Base-by-base conservation (phyloP, 371 early-diverging fungal genomes). In the Mucor irregularis region DNA sequence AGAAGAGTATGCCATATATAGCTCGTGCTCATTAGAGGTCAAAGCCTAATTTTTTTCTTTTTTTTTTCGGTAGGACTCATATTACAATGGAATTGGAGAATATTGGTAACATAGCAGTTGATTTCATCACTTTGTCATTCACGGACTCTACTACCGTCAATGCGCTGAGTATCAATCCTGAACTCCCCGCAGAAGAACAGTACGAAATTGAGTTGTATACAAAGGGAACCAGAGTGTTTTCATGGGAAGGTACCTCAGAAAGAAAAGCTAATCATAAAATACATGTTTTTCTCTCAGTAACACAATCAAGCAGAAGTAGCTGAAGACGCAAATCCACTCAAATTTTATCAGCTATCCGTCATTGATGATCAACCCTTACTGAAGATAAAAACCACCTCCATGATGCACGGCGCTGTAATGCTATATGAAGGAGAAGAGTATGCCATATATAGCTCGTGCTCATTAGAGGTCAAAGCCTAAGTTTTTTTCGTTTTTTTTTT, bases 391-490 rank as follows among this genome's bases (percentile, higher is more conserved):
- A 71, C 75, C 1, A 81, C 84, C 0, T 83, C 82, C 3, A 56
- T 86, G 2, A 64, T 79, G 22, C 87, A 88, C 45, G 80, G 82
- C 29, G 88, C 92, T 7, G 69, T 88, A 7, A 90, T 90, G 89
- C 66, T 92, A 11, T 92, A 83, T 62, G 91, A 91, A 61, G 93
- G 91, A 31, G 93, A 92, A 72, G 71, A 73, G 89, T 89, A 70
- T 28, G 75, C n/a, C n/a, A n/a, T n/a, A n/a, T n/a, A n/a, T n/a
- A n/a, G n/a, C n/a, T n/a, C n/a, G n/a, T n/a, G n/a, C n/a, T n/a
- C n/a, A n/a, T n/a, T 54, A n/a, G n/a, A n/a, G 14, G 38, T 0
- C 8, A 44, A 11, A 5, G 19, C 5, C 24, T 39, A 11, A 51
- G 4, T 13, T 0, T 17, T 19, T 17, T 0, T 17, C 26, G 47